phyloP scores from a whole-genome alignment of 371 early-diverging fungal genomes.

The Globomyces sp. region DNA sequence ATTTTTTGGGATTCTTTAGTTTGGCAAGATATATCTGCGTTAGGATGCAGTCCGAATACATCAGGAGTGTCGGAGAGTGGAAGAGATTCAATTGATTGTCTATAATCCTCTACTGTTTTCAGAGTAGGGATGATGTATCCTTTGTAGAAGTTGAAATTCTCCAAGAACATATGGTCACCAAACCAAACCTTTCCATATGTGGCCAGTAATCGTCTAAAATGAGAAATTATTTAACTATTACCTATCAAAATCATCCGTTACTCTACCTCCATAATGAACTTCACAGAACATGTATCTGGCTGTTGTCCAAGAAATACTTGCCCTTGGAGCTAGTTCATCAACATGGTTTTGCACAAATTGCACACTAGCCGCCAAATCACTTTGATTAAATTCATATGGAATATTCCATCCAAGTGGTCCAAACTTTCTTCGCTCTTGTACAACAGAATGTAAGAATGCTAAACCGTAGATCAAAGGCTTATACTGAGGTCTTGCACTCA shows the following conservation, averaged over 20 bases:
- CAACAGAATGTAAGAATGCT: conserved; percentile 61
- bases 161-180: conserved; percentile 62
- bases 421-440: conserved; percentile 63
- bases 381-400: conserved; percentile 67
- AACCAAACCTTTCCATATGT: conserved; percentile 63
- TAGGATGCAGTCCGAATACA: conserved; percentile 63
- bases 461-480: conserved; percentile 59
- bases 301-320: conserved; percentile 56
- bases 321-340: conserved; percentile 62
- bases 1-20: conserved; percentile 58
- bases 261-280: conserved; percentile 63
- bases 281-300: conserved; percentile 65
- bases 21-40: conserved; percentile 59
- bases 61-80: conserved; percentile 59
- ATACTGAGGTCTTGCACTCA: conserved; percentile 59
- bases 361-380: conserved; percentile 58
- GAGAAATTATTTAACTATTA: conserved; percentile 14
- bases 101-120: conserved; percentile 60
- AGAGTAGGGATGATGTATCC: conserved; percentile 58
- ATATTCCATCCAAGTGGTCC: conserved; percentile 66
- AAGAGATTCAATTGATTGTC: conserved; percentile 50
- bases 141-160: conserved; percentile 55
- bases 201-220: conserved; percentile 45
- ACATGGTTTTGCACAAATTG: conserved; percentile 64
- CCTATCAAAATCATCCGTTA: conserved; percentile 63